A percentile compares a stretch with the other conserved stretches of the same genome.
Conservation (phyloP, 441 rosid genomes). For the Iberis amara region DNA sequence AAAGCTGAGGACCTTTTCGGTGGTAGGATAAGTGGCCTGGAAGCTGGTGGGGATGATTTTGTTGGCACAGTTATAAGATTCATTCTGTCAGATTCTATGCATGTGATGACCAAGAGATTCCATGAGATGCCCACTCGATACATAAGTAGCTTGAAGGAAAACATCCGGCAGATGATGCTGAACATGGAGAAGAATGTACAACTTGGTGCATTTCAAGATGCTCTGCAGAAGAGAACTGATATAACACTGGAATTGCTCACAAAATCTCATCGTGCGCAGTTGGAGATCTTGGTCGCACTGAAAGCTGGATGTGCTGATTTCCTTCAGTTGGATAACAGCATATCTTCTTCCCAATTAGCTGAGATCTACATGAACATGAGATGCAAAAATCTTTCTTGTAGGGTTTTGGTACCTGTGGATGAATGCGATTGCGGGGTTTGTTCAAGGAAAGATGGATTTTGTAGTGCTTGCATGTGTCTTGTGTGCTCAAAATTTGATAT, state of each 20-base stretch:
- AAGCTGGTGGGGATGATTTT: slow-evolving; percentile 64
- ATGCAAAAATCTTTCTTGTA: slow-evolving; percentile 77
- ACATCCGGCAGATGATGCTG: slow-evolving; percentile 63
- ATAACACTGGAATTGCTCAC: slow-evolving; percentile 52
- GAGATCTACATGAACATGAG: slow-evolving; percentile 76
- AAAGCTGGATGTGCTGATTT: slow-evolving; percentile 67
- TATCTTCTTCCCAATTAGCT: slow-evolving; percentile 69
- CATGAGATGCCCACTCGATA: slow-evolving; percentile 73
- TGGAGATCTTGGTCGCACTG: slow-evolving; percentile 80
- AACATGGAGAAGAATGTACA: slow-evolving; percentile 54
- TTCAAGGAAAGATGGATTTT: slow-evolving; percentile 75
- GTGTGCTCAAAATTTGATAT: slow-evolving; percentile 88
- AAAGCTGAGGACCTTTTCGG: slow-evolving; percentile 50
- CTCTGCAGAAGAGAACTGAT: slow-evolving; percentile 60
- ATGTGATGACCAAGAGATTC: slow-evolving; percentile 71
- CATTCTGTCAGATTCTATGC: slow-evolving; percentile 71
- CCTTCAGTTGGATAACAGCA: slow-evolving; percentile 49
- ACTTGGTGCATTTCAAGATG: slow-evolving; percentile 46
- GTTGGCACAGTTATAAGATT: slow-evolving; percentile 54
- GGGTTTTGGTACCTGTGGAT: slow-evolving; percentile 71
- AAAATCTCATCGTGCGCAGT: slow-evolving; percentile 68
- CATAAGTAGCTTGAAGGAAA: slow-evolving; percentile 56
- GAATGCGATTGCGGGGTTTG: slow-evolving; percentile 95
- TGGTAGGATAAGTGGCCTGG: slow-evolving; percentile 52
- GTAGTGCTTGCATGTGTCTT: slow-evolving; percentile 95